Conservation (phyloP, 371 early-diverging fungal species). For the Mucor ambiguus region DNA sequence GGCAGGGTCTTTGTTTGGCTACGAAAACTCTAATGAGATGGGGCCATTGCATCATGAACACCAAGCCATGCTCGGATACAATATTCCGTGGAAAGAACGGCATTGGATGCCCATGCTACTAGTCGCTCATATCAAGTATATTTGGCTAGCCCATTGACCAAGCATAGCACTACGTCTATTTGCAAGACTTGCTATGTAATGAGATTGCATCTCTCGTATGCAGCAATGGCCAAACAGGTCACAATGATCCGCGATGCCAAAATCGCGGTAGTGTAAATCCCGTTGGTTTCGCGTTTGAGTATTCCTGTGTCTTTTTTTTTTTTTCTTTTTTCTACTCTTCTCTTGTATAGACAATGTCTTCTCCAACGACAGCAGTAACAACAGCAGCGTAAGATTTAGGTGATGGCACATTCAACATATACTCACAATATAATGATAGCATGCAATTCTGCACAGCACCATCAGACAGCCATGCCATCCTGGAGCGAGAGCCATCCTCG, state of each 20-base stretch:
- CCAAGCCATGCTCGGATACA: too few species aligned
- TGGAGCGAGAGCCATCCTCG: constrained; percentile 27
- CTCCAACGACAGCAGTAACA: neutral
- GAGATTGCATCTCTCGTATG: neutral
- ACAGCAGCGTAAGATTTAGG: neutral
- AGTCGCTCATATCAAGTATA: too few species aligned
- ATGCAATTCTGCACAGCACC: constrained; percentile 21
- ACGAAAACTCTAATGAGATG: too few species aligned
- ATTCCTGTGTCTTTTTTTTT: neutral
- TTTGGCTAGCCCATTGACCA: too few species aligned
- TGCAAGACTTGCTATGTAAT: too few species aligned
- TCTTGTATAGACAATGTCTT: neutral
- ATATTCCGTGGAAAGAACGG: too few species aligned
- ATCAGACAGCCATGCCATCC: neutral
- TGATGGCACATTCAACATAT: neutral
- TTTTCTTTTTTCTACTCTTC: too few species aligned
- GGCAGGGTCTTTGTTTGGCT: too few species aligned
- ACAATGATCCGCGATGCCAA: neutral
- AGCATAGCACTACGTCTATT: too few species aligned
- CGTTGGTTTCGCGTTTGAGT: neutral
- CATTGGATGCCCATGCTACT: too few species aligned
- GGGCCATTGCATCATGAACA: too few species aligned
- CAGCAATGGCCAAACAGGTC: neutral
- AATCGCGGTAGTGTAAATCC: constrained; percentile 1
- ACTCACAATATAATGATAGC: neutral